These are phyloP conservation scores for Plasmodium relictum DNA, from an alignment of 169 alveolate genomes.

Conservation along the genomic window DNA sequence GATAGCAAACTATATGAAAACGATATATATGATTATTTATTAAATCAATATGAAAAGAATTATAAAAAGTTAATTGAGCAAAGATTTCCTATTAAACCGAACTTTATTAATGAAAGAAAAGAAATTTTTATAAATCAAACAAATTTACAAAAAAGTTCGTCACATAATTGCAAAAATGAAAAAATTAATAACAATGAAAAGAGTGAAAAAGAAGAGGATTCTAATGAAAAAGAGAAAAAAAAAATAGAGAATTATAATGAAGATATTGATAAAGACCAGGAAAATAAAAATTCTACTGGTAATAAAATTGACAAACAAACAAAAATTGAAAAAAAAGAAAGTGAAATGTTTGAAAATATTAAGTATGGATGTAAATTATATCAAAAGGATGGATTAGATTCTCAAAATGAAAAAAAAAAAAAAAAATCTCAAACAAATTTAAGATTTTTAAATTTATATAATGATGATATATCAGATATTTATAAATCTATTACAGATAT, in stretches of 20 bases:
- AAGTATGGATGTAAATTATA: background rate
- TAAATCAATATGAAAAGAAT: conserved; percentile 51
- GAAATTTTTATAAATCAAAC: conserved; percentile 13
- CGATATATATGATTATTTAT: conserved; percentile 61
- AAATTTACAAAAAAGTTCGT: background rate
- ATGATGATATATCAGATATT: conserved; percentile 35
- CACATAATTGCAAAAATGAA: background rate
- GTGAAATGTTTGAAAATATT: background rate
- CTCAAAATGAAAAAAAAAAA: background rate
- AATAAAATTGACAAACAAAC: background rate
- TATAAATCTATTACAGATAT: conserved; percentile 27
- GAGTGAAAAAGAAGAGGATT: background rate
- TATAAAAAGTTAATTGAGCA: conserved; percentile 19
- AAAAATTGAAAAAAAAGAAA: background rate
- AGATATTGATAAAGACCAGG: background rate
- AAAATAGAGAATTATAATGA: background rate
- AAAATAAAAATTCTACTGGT: background rate
- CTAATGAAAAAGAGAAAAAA: background rate
- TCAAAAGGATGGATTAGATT: conserved; percentile 1
- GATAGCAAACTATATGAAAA: conserved; percentile 37
- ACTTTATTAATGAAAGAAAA: conserved; percentile 8
- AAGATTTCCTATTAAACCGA: background rate
- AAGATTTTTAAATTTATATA: conserved; percentile 12
- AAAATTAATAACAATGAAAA: background rate
- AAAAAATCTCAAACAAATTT: background rate